Base-by-base conservation (phyloP, 805 yeast genomes). In the Starmerella tilneyi region DNA sequence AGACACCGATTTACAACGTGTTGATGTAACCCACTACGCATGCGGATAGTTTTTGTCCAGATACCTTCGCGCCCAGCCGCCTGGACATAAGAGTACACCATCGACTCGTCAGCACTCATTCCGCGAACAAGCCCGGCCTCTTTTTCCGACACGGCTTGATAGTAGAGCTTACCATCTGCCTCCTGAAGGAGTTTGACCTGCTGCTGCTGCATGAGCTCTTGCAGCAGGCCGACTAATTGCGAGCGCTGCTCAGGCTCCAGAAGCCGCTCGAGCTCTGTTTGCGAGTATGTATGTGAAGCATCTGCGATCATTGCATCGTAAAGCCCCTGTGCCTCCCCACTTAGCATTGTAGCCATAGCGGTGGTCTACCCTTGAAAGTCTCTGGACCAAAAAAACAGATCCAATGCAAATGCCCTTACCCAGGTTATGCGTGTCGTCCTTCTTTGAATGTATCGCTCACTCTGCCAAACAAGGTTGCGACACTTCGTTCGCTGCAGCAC, bases 31-130 rank as follows among this genome's bases (percentile, higher is more conserved):
- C 86, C 86, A 12, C 96, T 83, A 58, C 81, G 79, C 9, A 88
- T 84, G 59, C 84, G 84, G 55, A 88, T 76, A 8, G 94, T 84
- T 64, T 84, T 85, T 11, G 94, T 82, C 96, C 96, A 88, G 43
- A 88, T 85, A 36, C 96, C 96, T 64, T 88, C 96, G 62, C 97
- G 71, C 4, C 92, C 94, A 7, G 94, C 75, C 0, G 94, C 94
- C 58, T 84, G 94, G 52, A 89, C 89, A 58, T 86, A 81, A 1
- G 92, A 79, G 60, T 89, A 89, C 22, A 89, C 81, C 75, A 89
- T 75, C 20, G 88, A 80, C 64, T 92, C 97, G 57, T 92, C 98
- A 23, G 79, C 74, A 8, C 74, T 60, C 96, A 89, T 86, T 30
- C 77, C 72, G 21, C 79, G 70, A 50, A 84, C 75, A 58, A 83